Base-by-base conservation (phyloP, 352 stramenopile species). In the Pythium periplocum region DNA sequence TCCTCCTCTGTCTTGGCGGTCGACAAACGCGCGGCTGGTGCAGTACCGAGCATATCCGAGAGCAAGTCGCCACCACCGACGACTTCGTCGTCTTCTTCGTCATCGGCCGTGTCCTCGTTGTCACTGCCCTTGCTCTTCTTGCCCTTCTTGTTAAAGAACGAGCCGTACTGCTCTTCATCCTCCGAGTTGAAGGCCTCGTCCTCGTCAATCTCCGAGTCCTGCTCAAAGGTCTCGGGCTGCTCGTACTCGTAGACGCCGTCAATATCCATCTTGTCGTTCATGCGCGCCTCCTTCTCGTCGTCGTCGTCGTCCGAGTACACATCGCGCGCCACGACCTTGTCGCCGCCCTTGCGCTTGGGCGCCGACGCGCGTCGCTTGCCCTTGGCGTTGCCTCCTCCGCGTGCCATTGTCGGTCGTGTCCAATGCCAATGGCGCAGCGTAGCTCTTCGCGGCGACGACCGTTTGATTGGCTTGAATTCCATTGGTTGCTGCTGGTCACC, bases 181-280 rank as follows among this genome's bases (percentile, higher is more conserved):
- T 98, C 90, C 44, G 87, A 97, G 60, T 98, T 90, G 68, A 98
- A 98, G 31, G 93, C 91, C 53, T 92, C 86, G 56, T 98, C 90
- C 62, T 97, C 90, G 58, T 92, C 80, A 64, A 98, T 95, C 67
- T 97, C 89, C 66, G 94, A 95, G 67, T 98, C 94, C 45, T 94
- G 71, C 30, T 86, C 83, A 30, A 93, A 83, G 38, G 75, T 78
- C 41, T 71, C 87, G 10, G 81, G 81, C 50, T 78, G 64, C 55
- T 93, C 80, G 61, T 90, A 90, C 69, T 90, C 83, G 61, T 90
- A 87, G 54, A 92, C 78, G 59, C 78, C 70, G 57, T 90, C 73
- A 45, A 91, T 80, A 59, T 96, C 83, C 48, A 86, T 82, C 17
- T 77, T 71, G 12, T 63, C 66, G 49, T 87, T 83, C 63, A 83